phyloP scores from a whole-genome alignment of 1,284 basidiomycete genomes.

The Ustilago vetiveriae region DNA sequence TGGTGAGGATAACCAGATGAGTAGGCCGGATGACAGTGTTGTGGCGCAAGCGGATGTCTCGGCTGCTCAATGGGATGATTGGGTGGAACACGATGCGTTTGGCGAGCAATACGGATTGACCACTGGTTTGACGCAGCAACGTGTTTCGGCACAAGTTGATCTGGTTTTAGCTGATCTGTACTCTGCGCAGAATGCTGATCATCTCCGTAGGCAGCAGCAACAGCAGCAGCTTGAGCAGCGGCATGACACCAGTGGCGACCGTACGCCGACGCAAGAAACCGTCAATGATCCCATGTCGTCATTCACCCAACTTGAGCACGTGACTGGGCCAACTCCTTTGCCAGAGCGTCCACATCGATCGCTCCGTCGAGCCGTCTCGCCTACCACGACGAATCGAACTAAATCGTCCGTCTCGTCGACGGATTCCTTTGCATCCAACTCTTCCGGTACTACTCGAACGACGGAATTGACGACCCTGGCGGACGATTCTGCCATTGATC shows the following conservation, averaged over 20 bases:
- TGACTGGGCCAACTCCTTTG: background rate
- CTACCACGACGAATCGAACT: background rate
- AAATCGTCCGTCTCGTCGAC: constrained; percentile 4
- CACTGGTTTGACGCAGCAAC: background rate
- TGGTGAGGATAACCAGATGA: background rate
- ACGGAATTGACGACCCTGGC: background rate
- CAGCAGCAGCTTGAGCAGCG: background rate
- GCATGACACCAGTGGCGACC: background rate
- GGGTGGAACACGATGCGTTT: constrained; percentile 7
- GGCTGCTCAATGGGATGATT: constrained; percentile 5
- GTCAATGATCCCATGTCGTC: background rate
- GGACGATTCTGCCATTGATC: background rate
- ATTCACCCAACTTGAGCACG: background rate
- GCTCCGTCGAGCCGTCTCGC: background rate
- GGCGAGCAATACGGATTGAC: background rate
- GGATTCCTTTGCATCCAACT: constrained; percentile 11
- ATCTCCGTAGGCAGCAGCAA: too few species aligned
- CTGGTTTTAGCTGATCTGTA: constrained; percentile 10
- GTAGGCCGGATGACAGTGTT: constrained; percentile 6
- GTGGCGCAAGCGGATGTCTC: constrained; percentile 2
- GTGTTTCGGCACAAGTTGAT: constrained; percentile 17
- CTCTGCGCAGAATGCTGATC: constrained; percentile 15
- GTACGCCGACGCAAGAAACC: constrained; percentile 12
- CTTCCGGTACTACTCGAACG: background rate
- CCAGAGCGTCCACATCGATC: background rate